Evolutionary conservation across 257 asterid species (phyloP).

Genomic region (Gentiana straminea): DNA sequence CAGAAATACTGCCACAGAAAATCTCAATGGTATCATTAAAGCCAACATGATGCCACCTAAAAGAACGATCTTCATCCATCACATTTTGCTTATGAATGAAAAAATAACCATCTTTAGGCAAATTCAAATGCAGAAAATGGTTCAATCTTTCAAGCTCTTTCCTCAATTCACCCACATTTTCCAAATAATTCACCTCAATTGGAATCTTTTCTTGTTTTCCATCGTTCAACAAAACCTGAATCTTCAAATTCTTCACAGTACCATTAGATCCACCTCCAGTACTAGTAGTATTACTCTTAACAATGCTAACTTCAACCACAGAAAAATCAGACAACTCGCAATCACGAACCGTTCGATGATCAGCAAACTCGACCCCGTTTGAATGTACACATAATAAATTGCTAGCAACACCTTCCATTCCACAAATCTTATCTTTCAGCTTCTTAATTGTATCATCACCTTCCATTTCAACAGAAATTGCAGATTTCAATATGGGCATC

Average conservation of each 20-base stretch:
- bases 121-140: slow-evolving; percentile 25
- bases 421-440: slow-evolving; percentile 40
- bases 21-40: slow-evolving; percentile 57
- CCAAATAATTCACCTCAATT: slow-evolving; percentile 35
- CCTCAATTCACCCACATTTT: slow-evolving; percentile 40
- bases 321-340: slow-evolving; percentile 22
- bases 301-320: slow-evolving; percentile 27
- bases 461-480: slow-evolving; percentile 25
- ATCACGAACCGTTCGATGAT: slow-evolving; percentile 27
- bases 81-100: slow-evolving; percentile 53
- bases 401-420: slow-evolving; percentile 22
- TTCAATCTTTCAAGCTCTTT: slow-evolving; percentile 33
- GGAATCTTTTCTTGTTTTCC: slow-evolving; percentile 28
- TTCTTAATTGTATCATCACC: slow-evolving; percentile 20
- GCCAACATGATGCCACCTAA: slow-evolving; percentile 58
- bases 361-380: slow-evolving; percentile 34
- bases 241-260: slow-evolving; percentile 18
- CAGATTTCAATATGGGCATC: slow-evolving; percentile 21
- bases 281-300: no score
- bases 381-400: slow-evolving; percentile 16
- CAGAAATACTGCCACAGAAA: slow-evolving; percentile 53
- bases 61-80: slow-evolving; percentile 63
- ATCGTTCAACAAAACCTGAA: slow-evolving; percentile 19
- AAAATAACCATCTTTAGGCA: slow-evolving; percentile 50
- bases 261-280: background rate